Base-by-base conservation (phyloP, 345 rosid species). In the Adansonia digitata region DNA sequence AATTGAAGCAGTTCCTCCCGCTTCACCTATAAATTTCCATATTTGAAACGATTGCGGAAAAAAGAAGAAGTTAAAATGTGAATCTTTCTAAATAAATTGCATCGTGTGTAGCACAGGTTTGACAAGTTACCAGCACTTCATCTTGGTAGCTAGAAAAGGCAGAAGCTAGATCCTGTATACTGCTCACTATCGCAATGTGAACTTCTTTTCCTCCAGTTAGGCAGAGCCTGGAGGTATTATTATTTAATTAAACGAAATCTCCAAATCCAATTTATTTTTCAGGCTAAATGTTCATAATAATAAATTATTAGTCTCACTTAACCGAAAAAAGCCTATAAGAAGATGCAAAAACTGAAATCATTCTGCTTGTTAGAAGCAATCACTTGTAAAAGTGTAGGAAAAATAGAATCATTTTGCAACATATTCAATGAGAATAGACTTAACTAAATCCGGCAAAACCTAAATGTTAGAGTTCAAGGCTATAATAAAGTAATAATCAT, bases 1-100 rank as follows among this genome's bases (percentile, higher is more conserved):
- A 94, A 94, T 72, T 92, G 98, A 82, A 94, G 98, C 80, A 94
- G 79, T 81, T 94, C 98, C 82, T 94, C 98, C 51, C 91, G 88
- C 87, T 94, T 94, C 79, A 90, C 99, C 99, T 95, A 71, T 13
- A 79, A 66, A 82, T 27, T 46, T 18, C 65, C 43, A 73, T 3
- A 14, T 75, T 75, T 52, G 57, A 59, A 40, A 46, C 74, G 18
- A 67, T 39, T 60, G 27, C 46, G 40, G 15, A 48, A 18, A 24
- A 55, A 56, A 69, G 34, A 45, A 46, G 17, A 74, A 34, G 24
- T 70, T 65, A 78, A 66, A 81, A 39, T 35, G 27, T 35, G 43
- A 79, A 77, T 69, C 75, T 62, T 76, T 69, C 69, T 14, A 67
- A 40, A 42, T 34, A 4, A 12, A 13, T 11, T 60, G 69, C 27